phyloP scores from a whole-genome alignment of 1,284 basidiomycete species.

The Stereum hirsutum region DNA sequence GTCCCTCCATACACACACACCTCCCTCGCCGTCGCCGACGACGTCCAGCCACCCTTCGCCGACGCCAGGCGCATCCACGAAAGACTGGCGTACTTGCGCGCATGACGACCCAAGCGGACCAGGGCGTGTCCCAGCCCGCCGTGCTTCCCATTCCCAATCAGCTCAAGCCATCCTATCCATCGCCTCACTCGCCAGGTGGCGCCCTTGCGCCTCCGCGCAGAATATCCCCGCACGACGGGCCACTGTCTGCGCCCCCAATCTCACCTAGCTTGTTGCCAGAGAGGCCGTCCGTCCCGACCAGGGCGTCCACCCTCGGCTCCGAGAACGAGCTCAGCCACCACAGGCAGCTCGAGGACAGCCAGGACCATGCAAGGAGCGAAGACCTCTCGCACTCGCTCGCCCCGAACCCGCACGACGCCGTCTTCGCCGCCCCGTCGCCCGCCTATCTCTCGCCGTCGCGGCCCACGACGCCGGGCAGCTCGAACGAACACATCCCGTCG shows the following conservation, averaged over 20 bases:
- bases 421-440: constrained; percentile 24
- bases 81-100: too few relatives aligned
- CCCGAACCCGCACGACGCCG: constrained; percentile 11
- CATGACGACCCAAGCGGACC: too few relatives aligned
- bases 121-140: too few relatives aligned
- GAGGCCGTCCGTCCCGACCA: constrained; percentile 42
- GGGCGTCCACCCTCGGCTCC: constrained; percentile 50
- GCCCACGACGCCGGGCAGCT: constrained; percentile 42
- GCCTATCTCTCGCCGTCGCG: constrained; percentile 41
- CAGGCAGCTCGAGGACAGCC: constrained; percentile 25
- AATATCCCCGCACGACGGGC: neutral
- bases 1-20: too few relatives aligned
- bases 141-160: too few relatives aligned
- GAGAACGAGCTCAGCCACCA: constrained; percentile 41
- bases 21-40: too few relatives aligned
- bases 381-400: constrained; percentile 49
- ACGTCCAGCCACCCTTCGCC: too few relatives aligned
- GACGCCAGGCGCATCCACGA: too few relatives aligned
- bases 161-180: too few relatives aligned
- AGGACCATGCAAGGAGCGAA: constrained; percentile 51
- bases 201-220: too few relatives aligned
- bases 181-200: too few relatives aligned
- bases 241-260: neutral
- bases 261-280: constrained; percentile 29
- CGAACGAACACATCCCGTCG: constrained; percentile 32